phyloP scores from a whole-genome alignment of 169 alveolate genomes.

The Besnoitia besnoiti region DNA sequence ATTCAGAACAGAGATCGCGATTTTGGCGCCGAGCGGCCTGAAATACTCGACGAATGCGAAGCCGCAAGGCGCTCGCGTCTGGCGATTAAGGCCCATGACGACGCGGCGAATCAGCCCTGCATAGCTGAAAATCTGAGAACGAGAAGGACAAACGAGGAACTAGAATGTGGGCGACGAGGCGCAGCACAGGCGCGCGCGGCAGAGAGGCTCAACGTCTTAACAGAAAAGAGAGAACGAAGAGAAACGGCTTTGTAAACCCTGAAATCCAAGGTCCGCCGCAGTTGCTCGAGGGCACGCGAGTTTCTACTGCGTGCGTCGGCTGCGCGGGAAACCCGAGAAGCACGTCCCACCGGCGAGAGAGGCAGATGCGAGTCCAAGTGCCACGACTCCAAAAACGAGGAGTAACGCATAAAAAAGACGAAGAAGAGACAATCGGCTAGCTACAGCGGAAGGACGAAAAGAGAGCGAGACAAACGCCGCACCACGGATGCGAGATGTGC shows the following conservation, averaged over 20 bases:
- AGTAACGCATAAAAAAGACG: background rate
- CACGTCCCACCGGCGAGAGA: background rate
- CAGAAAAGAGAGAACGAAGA: background rate
- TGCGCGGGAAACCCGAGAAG: background rate
- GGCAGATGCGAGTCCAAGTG: background rate
- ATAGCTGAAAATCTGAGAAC: conserved; percentile 75
- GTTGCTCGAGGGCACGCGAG: too few relatives aligned
- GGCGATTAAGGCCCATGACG: conserved; percentile 90
- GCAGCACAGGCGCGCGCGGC: background rate
- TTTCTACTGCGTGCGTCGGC: too few relatives aligned
- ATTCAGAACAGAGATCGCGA: conserved; percentile 69
- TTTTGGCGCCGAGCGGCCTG: conserved; percentile 83
- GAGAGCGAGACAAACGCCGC: too few relatives aligned
- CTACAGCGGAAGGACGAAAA: background rate
- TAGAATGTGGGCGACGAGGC: background rate
- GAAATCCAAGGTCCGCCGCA: too few relatives aligned
- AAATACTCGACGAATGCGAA: conserved; percentile 91
- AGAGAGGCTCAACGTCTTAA: too few relatives aligned
- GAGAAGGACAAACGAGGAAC: background rate
- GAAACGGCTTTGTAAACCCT: too few relatives aligned
- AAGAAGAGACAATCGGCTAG: too few relatives aligned
- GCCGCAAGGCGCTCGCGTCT: conserved; percentile 90
- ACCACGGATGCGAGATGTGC: too few relatives aligned
- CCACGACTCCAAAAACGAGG: background rate
- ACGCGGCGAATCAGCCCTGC: conserved; percentile 89